phyloP scores from a whole-genome alignment of 2,329 filamentous ascomycete species.

The Penicillium sp. region DNA sequence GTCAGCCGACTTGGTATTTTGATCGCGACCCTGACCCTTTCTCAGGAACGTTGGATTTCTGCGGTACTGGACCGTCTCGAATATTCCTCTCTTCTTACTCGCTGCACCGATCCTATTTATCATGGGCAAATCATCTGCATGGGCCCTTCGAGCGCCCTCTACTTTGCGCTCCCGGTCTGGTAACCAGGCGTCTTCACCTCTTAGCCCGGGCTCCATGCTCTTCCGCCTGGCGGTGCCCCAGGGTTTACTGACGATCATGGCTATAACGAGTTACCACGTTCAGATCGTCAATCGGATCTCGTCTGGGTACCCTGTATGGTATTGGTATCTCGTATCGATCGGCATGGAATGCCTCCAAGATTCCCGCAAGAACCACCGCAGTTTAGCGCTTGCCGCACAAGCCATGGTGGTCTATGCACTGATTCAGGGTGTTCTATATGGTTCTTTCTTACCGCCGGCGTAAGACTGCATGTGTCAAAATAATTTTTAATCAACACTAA shows the following conservation, averaged over 20 bases:
- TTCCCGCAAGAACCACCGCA: constrained; percentile 18
- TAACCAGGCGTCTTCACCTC: constrained; percentile 15
- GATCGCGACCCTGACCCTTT: constrained; percentile 12
- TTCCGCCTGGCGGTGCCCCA: constrained; percentile 70
- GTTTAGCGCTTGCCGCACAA: constrained; percentile 49
- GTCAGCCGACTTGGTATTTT: neutral
- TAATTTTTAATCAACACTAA: neutral
- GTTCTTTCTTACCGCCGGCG: constrained; percentile 88
- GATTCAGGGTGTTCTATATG: constrained; percentile 80
- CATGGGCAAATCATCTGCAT: constrained; percentile 61
- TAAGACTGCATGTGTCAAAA: constrained; percentile 6
- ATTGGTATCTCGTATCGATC: constrained; percentile 69
- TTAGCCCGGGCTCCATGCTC: constrained; percentile 32
- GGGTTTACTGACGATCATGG: constrained; percentile 67
- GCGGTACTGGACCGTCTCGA: constrained; percentile 83
- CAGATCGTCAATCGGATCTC: constrained; percentile 90
- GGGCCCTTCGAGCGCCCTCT: constrained; percentile 41
- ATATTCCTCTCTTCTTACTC: constrained; percentile 83
- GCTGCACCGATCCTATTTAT: constrained; percentile 75
- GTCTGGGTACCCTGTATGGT: constrained; percentile 87
- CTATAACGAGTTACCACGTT: constrained; percentile 81
- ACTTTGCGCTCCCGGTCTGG: constrained; percentile 8
- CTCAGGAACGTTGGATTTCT: constrained; percentile 82
- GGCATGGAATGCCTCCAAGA: constrained; percentile 23
- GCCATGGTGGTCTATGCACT: constrained; percentile 80